A percentile compares a stretch with the other conserved stretches of the same genome.
Evolutionary conservation across 2,329 filamentous ascomycete species (phyloP).

Genomic region (Apiospora koreana): DNA sequence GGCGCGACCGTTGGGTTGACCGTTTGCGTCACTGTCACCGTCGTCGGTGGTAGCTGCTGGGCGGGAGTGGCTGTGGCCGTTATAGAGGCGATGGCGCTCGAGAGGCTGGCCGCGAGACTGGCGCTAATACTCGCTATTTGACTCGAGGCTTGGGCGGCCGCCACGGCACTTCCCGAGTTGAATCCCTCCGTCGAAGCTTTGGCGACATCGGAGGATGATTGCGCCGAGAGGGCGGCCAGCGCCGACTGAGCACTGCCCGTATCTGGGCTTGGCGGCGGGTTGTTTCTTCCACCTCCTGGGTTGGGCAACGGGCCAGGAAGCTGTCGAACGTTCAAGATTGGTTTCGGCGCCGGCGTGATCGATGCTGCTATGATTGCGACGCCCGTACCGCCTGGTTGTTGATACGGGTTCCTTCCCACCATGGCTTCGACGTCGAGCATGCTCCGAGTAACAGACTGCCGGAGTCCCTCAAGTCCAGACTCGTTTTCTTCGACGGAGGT

Average conservation of each 20-base stretch:
- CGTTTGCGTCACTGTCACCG: slow-evolving; percentile 4
- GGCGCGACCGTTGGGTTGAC: background rate
- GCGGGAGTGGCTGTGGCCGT: background rate
- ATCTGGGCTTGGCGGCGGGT: background rate
- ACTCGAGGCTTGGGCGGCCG: background rate
- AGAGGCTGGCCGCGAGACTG: slow-evolving; percentile 12
- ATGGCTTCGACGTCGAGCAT: background rate
- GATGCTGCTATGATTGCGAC: background rate
- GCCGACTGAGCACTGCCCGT: background rate
- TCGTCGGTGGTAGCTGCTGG: background rate
- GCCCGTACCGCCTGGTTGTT: background rate
- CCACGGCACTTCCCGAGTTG: background rate
- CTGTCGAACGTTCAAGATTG: background rate
- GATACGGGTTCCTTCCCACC: background rate
- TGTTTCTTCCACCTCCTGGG: background rate
- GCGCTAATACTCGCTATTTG: slow-evolving; percentile 1
- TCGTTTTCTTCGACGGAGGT: background rate
- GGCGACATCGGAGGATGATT: background rate
- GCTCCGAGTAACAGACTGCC: background rate
- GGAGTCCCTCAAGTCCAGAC: background rate
- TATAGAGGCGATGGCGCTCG: slow-evolving; percentile 12
- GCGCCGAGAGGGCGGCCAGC: slow-evolving; percentile 4
- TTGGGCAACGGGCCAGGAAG: background rate
- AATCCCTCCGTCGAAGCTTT: slow-evolving; percentile 1
- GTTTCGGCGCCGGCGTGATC: background rate